phyloP scores from a whole-genome alignment of 129 eudicot species.

The Flaveria sonorensis region DNA sequence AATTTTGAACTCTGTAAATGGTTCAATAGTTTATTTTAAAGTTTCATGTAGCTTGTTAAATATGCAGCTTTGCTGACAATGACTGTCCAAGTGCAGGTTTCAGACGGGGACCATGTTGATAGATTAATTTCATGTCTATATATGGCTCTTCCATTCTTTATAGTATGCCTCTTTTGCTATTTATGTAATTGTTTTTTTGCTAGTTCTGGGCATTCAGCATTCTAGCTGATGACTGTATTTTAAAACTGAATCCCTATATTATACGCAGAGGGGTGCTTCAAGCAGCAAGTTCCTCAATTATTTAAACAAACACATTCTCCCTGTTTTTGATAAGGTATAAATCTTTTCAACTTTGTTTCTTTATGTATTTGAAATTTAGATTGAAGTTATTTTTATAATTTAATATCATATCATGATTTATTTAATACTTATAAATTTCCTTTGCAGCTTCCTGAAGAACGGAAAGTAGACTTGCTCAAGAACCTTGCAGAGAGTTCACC shows the following conservation, averaged over 20 bases:
- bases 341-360: not conserved
- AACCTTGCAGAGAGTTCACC: slow-evolving; percentile 95
- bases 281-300: slow-evolving; percentile 85
- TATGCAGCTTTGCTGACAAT: slow-evolving; percentile 21
- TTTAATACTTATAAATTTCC: not conserved
- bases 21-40: slow-evolving; percentile 8
- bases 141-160: slow-evolving; percentile 88
- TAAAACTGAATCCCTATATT: slow-evolving; percentile 25
- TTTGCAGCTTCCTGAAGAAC: slow-evolving; percentile 77
- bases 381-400: not conserved
- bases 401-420: not conserved
- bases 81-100: slow-evolving; percentile 50
- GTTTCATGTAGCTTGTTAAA: not conserved
- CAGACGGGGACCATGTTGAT: slow-evolving; percentile 82
- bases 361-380: not conserved
- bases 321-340: slow-evolving; percentile 82
- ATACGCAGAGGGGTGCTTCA: slow-evolving; percentile 88
- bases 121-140: slow-evolving; percentile 83
- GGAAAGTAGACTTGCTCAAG: slow-evolving; percentile 82
- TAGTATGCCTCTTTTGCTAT: slow-evolving; percentile 41
- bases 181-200: not conserved
- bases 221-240: not conserved
- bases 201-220: not conserved
- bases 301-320: slow-evolving; percentile 78
- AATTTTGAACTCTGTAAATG: slow-evolving; percentile 3